phyloP scores from a whole-genome alignment of 768 basidiomycete species.

The Cystofilobasidium capitatum region DNA sequence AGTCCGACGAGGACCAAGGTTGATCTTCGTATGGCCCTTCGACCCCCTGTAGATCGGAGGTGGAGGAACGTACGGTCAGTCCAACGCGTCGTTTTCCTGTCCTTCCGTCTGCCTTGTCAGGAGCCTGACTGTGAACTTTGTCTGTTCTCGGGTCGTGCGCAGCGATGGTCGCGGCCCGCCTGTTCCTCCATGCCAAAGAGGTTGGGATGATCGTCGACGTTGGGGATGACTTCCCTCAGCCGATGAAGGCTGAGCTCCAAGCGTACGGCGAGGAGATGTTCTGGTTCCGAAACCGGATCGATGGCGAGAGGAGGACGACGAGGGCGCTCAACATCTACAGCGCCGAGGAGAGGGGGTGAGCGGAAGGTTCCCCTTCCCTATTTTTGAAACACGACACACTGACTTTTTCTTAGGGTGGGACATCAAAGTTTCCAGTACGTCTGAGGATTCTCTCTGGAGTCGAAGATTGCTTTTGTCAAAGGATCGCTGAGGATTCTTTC shows the following conservation, averaged over 20 bases:
- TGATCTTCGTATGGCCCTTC: not conserved
- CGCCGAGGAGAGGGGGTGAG: conserved; percentile 63
- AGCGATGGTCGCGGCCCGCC: conserved; percentile 59
- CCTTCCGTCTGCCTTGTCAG: conserved; percentile 43
- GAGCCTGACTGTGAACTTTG: not conserved
- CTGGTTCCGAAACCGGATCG: conserved; percentile 52
- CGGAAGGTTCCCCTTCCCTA: not conserved
- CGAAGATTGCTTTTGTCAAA: not conserved
- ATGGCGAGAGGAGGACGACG: conserved; percentile 52
- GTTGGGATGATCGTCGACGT: conserved; percentile 77
- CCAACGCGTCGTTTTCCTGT: not conserved
- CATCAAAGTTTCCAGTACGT: conserved; percentile 51
- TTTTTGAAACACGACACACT: not conserved
- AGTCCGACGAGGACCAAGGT: not conserved
- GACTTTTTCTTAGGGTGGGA: conserved; percentile 6
- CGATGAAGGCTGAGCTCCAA: conserved; percentile 50
- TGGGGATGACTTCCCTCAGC: conserved; percentile 62
- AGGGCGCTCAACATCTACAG: conserved; percentile 63
- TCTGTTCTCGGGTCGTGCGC: not conserved
- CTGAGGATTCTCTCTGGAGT: not conserved
- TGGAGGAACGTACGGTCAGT: conserved; percentile 52
- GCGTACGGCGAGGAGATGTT: conserved; percentile 66
- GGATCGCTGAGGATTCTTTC: not conserved
- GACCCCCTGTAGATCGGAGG: conserved; percentile 90
- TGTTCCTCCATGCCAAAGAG: conserved; percentile 13